phyloP scores from a whole-genome alignment of 148 eudicot species.

The Nyssa sinensis region DNA sequence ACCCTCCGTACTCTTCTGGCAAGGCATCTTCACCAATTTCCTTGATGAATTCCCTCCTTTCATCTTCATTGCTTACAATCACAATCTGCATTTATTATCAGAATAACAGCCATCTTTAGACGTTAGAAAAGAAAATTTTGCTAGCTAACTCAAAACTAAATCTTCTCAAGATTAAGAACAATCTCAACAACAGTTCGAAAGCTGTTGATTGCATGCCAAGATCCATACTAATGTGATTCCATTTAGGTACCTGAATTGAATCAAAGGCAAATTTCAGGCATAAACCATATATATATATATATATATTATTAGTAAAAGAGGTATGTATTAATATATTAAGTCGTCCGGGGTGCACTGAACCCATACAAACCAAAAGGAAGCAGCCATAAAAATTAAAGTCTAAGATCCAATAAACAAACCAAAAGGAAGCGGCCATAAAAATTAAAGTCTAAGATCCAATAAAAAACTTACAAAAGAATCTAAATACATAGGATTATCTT shows the following conservation, averaged over 20 bases:
- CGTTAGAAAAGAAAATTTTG: not conserved
- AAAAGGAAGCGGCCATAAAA: no score
- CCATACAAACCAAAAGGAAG: no score
- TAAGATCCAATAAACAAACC: no score
- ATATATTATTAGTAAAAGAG: no score
- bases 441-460: no score
- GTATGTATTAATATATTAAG: no score
- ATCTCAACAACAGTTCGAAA: no score
- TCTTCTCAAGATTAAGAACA: not conserved
- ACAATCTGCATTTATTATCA: constrained; percentile 35
- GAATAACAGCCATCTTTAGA: not conserved
- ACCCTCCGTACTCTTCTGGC: constrained; percentile 52
- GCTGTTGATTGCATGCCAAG: not conserved
- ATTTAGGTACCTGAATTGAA: not conserved
- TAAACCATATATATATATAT: not conserved
- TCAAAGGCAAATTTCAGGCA: not conserved
- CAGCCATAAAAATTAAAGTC: no score
- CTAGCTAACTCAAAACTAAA: not conserved
- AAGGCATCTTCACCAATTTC: constrained; percentile 44
- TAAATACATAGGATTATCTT: no score
- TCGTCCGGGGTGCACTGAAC: no score
- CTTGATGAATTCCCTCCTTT: constrained; percentile 28
- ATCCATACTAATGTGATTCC: not conserved
- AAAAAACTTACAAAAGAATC: no score
- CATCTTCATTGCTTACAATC: constrained; percentile 47